Evolutionary conservation across 139 green algal genomes (phyloP).

Genomic region (Micractinium conductrix): DNA sequence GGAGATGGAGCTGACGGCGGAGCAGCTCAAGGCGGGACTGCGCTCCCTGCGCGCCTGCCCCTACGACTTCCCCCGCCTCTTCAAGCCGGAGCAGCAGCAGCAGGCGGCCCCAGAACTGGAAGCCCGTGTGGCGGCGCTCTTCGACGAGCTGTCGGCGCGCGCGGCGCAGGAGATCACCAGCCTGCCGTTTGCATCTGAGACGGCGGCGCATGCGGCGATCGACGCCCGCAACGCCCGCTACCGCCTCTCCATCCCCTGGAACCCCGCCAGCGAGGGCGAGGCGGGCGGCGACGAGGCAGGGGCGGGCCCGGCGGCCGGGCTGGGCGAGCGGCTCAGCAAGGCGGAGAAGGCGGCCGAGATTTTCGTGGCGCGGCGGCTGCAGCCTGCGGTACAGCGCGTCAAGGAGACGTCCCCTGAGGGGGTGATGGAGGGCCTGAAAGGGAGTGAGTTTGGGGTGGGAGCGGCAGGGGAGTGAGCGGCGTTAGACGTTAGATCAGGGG

Average conservation of each 20-base stretch:
- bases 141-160: slow-evolving; percentile 49
- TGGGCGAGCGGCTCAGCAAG: slow-evolving; percentile 57
- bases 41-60: slow-evolving; percentile 46
- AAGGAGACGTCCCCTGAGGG: slow-evolving; percentile 51
- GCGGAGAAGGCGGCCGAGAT: slow-evolving; percentile 76
- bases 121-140: slow-evolving; percentile 34
- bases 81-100: not conserved
- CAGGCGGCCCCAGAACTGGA: slow-evolving; percentile 12
- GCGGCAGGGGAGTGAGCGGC: too few relatives aligned
- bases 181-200: slow-evolving; percentile 62
- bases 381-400: slow-evolving; percentile 63
- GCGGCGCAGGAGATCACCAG: slow-evolving; percentile 52
- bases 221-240: slow-evolving; percentile 71
- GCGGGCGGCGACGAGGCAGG: not conserved
- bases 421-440: slow-evolving; percentile 60
- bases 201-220: slow-evolving; percentile 64
- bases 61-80: slow-evolving; percentile 44
- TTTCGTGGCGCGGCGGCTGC: slow-evolving; percentile 71
- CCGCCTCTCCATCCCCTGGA: slow-evolving; percentile 30
- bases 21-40: slow-evolving; percentile 80
- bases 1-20: slow-evolving; percentile 85
- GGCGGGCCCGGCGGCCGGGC: not conserved
- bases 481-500: too few relatives aligned
- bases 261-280: slow-evolving; percentile 3
- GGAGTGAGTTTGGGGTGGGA: slow-evolving; percentile 14